Conservation (phyloP, 257 asterid species). For the Petunia axillaris region DNA sequence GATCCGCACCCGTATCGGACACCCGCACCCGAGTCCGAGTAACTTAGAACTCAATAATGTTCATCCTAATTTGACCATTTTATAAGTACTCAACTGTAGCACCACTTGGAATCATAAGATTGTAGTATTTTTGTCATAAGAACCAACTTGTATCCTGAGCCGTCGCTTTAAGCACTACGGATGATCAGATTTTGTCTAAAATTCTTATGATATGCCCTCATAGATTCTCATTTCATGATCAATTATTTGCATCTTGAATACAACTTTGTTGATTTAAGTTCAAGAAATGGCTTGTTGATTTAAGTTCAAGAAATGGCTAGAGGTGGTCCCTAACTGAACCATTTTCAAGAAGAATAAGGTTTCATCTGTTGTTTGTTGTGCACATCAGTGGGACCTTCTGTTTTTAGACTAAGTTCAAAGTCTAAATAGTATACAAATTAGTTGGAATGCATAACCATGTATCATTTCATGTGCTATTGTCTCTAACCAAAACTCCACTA, state of each 20-base stretch:
- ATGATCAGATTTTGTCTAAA: constrained; percentile 16
- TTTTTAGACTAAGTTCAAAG: neutral
- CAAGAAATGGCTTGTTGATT: neutral
- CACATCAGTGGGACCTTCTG: neutral
- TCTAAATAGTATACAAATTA: neutral
- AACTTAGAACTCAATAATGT: neutral
- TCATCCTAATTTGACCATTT: neutral
- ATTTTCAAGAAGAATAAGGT: neutral
- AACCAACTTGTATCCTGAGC: neutral
- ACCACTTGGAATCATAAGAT: neutral
- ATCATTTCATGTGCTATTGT: neutral
- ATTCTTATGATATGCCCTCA: neutral
- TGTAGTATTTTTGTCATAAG: neutral
- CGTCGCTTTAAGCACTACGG: neutral
- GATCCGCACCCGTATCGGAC: no score
- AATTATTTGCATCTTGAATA: neutral
- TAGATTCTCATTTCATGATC: neutral
- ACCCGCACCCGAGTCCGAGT: no score
- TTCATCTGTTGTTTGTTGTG: neutral
- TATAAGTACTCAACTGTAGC: neutral
- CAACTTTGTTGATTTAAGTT: neutral
- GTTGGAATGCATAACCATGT: neutral
- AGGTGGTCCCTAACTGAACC: constrained; percentile 6
- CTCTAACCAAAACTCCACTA: neutral
- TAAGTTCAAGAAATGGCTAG: neutral